Evolutionary conservation across 495 filamentous ascomycete genomes (phyloP).

Genomic region (Xylaria telfairii): DNA sequence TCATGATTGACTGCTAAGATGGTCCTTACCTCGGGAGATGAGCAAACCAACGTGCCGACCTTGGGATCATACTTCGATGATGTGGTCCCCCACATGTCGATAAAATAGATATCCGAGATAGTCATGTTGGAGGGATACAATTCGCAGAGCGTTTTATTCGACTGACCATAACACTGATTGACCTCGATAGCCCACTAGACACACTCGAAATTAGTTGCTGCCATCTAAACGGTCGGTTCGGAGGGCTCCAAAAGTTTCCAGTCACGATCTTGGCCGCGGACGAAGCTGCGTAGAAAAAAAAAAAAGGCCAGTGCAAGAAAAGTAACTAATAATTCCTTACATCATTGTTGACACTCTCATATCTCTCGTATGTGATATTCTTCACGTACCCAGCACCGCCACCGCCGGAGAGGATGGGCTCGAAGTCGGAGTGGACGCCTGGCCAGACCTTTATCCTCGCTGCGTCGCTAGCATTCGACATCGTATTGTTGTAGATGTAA

Average conservation of each 20-base stretch:
- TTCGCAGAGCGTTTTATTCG: slow-evolving; percentile 65
- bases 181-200: slow-evolving; percentile 64
- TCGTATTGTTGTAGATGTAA: slow-evolving; percentile 41
- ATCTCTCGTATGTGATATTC: slow-evolving; percentile 64
- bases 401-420: slow-evolving; percentile 42
- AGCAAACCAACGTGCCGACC: slow-evolving; percentile 24
- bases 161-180: slow-evolving; percentile 71
- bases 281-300: background rate
- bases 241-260: background rate
- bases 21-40: slow-evolving; percentile 16
- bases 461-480: slow-evolving; percentile 40
- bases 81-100: slow-evolving; percentile 52
- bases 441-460: slow-evolving; percentile 44
- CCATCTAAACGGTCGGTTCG: background rate
- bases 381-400: slow-evolving; percentile 44
- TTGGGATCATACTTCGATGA: slow-evolving; percentile 23
- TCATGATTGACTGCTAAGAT: background rate
- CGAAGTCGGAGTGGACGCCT: slow-evolving; percentile 34
- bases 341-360: slow-evolving; percentile 56
- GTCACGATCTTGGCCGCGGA: background rate
- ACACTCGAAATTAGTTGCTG: background rate
- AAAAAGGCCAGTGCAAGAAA: background rate
- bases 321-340: background rate
- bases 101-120: slow-evolving; percentile 62
- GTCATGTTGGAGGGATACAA: slow-evolving; percentile 62